phyloP scores from a whole-genome alignment of 2,329 filamentous ascomycete species.

The Trichophyton rubrum region DNA sequence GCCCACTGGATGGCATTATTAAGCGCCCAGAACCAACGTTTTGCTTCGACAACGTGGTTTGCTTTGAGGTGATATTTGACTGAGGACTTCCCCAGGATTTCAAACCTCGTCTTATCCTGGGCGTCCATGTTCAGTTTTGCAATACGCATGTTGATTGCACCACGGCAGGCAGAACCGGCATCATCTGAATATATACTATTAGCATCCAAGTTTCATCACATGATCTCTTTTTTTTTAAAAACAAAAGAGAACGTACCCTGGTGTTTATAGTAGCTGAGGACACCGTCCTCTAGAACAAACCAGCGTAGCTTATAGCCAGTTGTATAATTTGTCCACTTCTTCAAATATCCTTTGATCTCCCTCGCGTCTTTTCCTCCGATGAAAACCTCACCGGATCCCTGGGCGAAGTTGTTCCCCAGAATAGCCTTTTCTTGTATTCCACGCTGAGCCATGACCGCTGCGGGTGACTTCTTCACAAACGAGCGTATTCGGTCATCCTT shows the following conservation, averaged over 20 bases:
- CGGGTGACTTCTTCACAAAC: conserved; percentile 87
- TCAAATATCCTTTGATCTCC: conserved; percentile 97
- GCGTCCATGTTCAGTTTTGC: conserved; percentile 89
- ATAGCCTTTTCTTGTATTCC: conserved; percentile 97
- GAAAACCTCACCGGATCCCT: conserved; percentile 40
- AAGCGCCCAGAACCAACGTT: conserved; percentile 96
- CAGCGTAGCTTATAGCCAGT: conserved; percentile 92
- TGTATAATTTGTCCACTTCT: conserved; percentile 99
- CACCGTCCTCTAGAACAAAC: conserved; percentile 96
- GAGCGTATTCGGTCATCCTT: conserved; percentile 82
- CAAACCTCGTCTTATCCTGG: conserved; percentile 94
- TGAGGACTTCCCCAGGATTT: conserved; percentile 94
- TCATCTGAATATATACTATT: conserved; percentile 48
- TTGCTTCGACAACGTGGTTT: conserved; percentile 95
- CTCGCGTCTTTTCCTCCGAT: conserved; percentile 71
- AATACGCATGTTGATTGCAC: conserved; percentile 98
- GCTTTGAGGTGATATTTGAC: conserved; percentile 98
- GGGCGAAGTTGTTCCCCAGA: conserved; percentile 56
- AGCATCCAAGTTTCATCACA: not conserved
- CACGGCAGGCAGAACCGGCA: conserved; percentile 85
- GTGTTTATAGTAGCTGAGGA: conserved; percentile 97
- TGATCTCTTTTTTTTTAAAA: not conserved
- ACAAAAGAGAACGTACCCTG: conserved; percentile 42
- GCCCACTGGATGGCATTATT: conserved; percentile 99
- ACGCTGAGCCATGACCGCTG: conserved; percentile 82